Base-by-base conservation (phyloP, 371 early-diverging fungal genomes). In the Umbelopsis sp. region DNA sequence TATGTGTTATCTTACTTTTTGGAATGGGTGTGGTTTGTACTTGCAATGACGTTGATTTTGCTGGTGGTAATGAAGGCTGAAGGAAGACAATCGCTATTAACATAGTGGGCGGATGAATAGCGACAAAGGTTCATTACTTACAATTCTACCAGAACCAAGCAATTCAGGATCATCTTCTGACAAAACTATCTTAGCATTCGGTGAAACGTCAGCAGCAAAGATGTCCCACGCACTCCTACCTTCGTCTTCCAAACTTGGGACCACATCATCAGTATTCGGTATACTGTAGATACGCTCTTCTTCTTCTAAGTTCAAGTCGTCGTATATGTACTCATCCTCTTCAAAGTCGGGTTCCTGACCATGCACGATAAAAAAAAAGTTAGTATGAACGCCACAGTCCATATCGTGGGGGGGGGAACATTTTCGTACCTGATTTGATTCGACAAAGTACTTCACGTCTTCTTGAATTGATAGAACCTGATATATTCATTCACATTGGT, bases 281-380 rank as follows among this genome's bases (percentile, higher is more conserved):
- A 87, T 73, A 24, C 82, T 80, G 73, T 76, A 88, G 22, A 86
- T 77, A 68, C 93, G 93, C 38, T 95, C 93, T 65, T 93, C 96
- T 63, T 96, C 96, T 65, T 94, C 94, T 64, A 98, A 83, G 74
- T 94, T 89, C 72, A 98, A 76, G 35, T 96, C 95, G 67, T 97
- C 96, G 78, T 98, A 98, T 24, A 98, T 87, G 62, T 80, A 87
- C 69, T 96, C 97, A 71, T 97, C 93, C 70, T 97, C 97, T 50
- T 88, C 91, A 80, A 94, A 97, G 70, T 94, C 95, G 25, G 91
- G 91, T 20, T 96, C 94, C 78, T 85, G 57, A 4, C 14, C 53
- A n/a, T 5, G 52, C 16, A 5, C 20, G 12, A 18, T 48, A 11
- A 46, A 14, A 7, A 7, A n/a, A 12, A 48, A 16, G 41, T 41